Evolutionary conservation across 2,329 filamentous ascomycete species (phyloP).

Genomic region (Exophiala xenobiotica): DNA sequence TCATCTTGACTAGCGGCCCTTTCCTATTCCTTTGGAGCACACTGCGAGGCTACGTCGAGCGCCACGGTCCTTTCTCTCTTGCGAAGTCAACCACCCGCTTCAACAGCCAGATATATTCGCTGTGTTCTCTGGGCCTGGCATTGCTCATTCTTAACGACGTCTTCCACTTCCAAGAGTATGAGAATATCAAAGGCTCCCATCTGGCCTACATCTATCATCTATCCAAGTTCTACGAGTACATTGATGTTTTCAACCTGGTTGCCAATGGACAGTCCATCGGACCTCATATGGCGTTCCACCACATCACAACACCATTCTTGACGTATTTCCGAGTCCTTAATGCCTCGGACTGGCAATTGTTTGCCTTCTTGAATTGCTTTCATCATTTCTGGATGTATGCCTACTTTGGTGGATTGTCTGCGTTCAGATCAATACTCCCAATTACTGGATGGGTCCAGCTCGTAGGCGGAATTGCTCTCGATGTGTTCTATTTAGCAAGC

Average conservation of each 20-base stretch:
- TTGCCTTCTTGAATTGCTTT: conserved; percentile 33
- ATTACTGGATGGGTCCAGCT: conserved; percentile 30
- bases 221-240: conserved; percentile 37
- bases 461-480: conserved; percentile 24
- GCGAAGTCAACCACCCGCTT: conserved; percentile 15
- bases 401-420: conserved; percentile 34
- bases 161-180: conserved; percentile 6
- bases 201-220: conserved; percentile 31
- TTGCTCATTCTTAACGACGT: conserved; percentile 15
- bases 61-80: conserved; percentile 15
- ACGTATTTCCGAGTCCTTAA: conserved; percentile 32
- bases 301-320: conserved; percentile 35
- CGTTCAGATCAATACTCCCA: conserved; percentile 25
- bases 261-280: conserved; percentile 32
- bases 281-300: conserved; percentile 35
- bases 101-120: conserved; percentile 25
- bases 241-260: conserved; percentile 35
- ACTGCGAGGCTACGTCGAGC: conserved; percentile 19
- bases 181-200: conserved; percentile 1
- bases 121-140: conserved; percentile 21
- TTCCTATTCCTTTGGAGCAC: conserved; percentile 23
- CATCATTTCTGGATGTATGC: conserved; percentile 36
- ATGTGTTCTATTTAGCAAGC: conserved; percentile 16
- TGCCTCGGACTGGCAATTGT: conserved; percentile 31
- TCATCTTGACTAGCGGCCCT: conserved; percentile 20